Evolutionary conservation across 306 rosid genomes (phyloP).

Genomic region (Acacia acuminata): DNA sequence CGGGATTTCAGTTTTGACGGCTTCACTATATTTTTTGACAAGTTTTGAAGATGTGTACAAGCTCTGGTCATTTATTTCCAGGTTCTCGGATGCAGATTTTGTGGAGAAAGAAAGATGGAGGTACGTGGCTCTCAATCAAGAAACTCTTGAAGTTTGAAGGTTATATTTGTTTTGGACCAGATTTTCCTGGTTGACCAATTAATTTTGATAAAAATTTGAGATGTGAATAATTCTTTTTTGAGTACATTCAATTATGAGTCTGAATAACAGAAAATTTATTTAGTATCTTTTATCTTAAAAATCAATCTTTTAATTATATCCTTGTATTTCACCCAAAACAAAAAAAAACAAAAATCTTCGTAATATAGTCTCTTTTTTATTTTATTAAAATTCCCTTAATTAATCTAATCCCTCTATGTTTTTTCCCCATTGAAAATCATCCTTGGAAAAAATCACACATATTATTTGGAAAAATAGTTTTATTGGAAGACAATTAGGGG

Average conservation of each 20-base stretch:
- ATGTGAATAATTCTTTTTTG: not conserved
- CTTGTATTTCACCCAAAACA: not conserved
- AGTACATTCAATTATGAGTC: not conserved
- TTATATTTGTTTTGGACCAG: not conserved
- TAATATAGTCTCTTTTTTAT: not conserved
- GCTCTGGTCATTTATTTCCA: constrained; percentile 76
- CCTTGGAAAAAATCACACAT: not conserved
- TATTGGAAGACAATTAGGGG: too few relatives aligned
- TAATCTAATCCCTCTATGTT: not conserved
- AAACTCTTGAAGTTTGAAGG: constrained; percentile 60
- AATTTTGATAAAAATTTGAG: not conserved
- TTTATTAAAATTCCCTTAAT: too few relatives aligned
- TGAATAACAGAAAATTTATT: not conserved
- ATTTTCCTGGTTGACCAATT: not conserved
- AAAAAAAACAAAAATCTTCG: too few relatives aligned
- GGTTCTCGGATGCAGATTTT: constrained; percentile 87
- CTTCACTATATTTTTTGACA: constrained; percentile 61
- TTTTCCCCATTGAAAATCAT: too few relatives aligned
- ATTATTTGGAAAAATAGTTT: too few relatives aligned
- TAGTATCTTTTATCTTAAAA: not conserved
- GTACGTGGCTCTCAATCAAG: constrained; percentile 78
- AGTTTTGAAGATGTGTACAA: constrained; percentile 74
- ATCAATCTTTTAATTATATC: not conserved
- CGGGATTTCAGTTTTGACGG: constrained; percentile 53
- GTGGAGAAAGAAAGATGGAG: constrained; percentile 93